Evolutionary conservation across 257 asterid species (phyloP).

Genomic region (Nicotiana sylvestris): DNA sequence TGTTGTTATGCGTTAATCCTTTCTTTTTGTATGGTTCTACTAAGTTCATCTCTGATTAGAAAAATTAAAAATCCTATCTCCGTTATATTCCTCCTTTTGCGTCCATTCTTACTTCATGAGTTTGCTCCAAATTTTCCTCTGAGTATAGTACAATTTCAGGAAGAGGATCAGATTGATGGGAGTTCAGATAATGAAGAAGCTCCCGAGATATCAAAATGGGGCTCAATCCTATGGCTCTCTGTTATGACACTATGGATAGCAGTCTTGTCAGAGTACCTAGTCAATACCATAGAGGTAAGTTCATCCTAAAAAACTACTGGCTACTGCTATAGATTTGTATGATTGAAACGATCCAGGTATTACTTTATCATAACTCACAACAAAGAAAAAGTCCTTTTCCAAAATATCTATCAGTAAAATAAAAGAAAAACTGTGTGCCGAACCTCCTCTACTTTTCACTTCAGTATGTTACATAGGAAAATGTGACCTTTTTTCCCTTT

Average conservation of each 20-base stretch:
- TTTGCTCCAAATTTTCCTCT: background rate
- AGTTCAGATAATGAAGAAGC: conserved; percentile 48
- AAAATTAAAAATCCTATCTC: background rate
- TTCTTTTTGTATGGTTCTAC: background rate
- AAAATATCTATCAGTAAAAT: background rate
- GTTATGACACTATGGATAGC: conserved; percentile 60
- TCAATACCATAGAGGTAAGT: conserved; percentile 37
- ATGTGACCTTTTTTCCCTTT: background rate
- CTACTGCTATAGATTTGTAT: background rate
- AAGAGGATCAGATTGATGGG: conserved; percentile 34
- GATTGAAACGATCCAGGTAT: background rate
- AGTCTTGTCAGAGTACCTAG: conserved; percentile 64
- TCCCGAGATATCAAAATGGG: conserved; percentile 64
- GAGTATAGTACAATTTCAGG: conserved; percentile 27
- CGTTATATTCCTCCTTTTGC: background rate
- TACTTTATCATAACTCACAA: background rate
- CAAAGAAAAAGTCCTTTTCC: background rate
- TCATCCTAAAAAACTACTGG: too few species aligned
- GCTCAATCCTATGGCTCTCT: conserved; percentile 59
- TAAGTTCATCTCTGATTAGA: background rate
- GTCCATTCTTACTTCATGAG: background rate
- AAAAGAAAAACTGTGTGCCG: background rate
- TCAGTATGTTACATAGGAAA: background rate
- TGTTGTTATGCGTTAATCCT: background rate
- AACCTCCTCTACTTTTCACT: background rate